phyloP scores from a whole-genome alignment of 2,329 filamentous ascomycete species.

The Madurella fahalii region DNA sequence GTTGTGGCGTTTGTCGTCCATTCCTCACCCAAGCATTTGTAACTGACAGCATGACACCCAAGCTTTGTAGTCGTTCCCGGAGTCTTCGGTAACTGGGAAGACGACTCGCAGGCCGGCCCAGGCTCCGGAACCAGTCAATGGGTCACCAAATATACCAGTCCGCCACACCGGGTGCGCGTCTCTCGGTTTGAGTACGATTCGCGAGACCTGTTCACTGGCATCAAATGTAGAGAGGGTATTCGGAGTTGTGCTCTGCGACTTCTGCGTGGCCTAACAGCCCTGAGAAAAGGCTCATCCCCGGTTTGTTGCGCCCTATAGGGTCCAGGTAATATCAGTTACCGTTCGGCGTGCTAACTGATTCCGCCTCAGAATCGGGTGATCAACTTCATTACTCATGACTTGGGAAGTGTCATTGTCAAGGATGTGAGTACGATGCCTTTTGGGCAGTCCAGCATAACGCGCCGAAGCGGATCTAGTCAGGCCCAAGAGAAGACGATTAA shows the following conservation, averaged over 20 bases:
- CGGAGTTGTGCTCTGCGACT: slow-evolving; percentile 1
- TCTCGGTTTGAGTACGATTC: slow-evolving; percentile 1
- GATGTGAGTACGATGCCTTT: background rate
- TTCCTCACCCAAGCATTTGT: no score
- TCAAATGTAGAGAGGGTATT: background rate
- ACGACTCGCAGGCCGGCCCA: background rate
- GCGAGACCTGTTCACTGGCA: background rate
- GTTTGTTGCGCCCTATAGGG: no score
- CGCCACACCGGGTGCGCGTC: background rate
- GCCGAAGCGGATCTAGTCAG: background rate
- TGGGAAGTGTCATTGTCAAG: slow-evolving; percentile 9
- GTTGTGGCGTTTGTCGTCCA: no score
- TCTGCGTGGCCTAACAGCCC: slow-evolving; percentile 1
- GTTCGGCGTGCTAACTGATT: no score
- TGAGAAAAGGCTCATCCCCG: background rate
- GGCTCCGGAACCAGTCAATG: background rate
- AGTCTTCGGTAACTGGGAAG: background rate
- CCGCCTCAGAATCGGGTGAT: background rate
- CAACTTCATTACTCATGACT: slow-evolving; percentile 1
- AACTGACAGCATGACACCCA: no score
- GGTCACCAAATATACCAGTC: background rate
- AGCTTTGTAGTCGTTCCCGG: slow-evolving; percentile 4
- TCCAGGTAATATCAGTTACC: no score
- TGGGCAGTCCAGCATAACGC: background rate
- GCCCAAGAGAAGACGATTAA: background rate